phyloP scores from a whole-genome alignment of 2,329 filamentous ascomycete species.

The Fusarium hainanense region DNA sequence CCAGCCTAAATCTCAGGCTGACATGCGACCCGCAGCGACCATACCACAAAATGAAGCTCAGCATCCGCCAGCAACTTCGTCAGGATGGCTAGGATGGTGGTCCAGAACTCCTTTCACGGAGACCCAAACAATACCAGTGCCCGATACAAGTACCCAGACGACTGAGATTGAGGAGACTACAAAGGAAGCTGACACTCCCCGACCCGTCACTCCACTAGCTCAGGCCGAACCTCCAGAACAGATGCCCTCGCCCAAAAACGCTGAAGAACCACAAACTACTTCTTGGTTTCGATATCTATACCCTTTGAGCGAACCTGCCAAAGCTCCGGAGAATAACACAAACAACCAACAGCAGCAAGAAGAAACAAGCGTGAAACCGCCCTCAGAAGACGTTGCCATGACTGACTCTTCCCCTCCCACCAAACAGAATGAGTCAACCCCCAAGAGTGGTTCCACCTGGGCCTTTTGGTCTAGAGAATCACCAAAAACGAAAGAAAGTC shows the following conservation, averaged over 20 bases:
- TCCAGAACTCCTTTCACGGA: conserved; percentile 46
- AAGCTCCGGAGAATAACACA: conserved; percentile 23
- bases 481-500: conserved; percentile 50
- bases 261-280: conserved; percentile 38
- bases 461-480: conserved; percentile 80
- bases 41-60: conserved; percentile 1
- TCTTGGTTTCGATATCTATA: conserved; percentile 58
- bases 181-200: conserved; percentile 28
- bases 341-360: conserved; percentile 24
- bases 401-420: conserved; percentile 54
- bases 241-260: conserved; percentile 19
- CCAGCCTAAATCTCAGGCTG: conserved; percentile 8
- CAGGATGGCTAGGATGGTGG: conserved; percentile 69
- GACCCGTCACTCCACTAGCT: conserved; percentile 41
- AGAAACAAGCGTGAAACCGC: conserved; percentile 22
- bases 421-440: conserved; percentile 51
- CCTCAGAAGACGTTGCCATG: conserved; percentile 56
- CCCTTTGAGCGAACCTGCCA: conserved; percentile 31
- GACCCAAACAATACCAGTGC: conserved; percentile 19
- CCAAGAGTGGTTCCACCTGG: conserved; percentile 74
- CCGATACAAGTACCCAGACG: conserved; percentile 29
- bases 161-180: conserved; percentile 17
- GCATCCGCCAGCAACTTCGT: conserved; percentile 49
- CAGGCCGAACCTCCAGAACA: conserved; percentile 35
- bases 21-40: conserved; percentile 1